phyloP scores from a whole-genome alignment of 805 yeast species.

The Kuraishia capsulata region DNA sequence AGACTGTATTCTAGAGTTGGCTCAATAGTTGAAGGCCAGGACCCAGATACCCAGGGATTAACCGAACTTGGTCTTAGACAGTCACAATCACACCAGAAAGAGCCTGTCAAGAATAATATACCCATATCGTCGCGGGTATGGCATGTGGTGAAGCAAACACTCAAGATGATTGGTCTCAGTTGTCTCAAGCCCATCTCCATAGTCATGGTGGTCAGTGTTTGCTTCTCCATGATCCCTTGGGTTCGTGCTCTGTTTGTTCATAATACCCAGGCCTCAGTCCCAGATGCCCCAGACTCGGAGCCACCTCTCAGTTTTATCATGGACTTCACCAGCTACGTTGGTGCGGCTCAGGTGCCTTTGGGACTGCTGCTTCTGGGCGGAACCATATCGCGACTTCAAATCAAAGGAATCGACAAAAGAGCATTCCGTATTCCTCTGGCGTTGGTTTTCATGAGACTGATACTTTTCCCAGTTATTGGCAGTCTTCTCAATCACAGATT shows the following conservation, averaged over 20 bases:
- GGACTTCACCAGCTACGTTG: slow-evolving; percentile 73
- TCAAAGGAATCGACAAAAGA: slow-evolving; percentile 55
- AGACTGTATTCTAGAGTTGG: slow-evolving; percentile 42
- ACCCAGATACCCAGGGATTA: slow-evolving; percentile 8
- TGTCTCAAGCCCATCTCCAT: slow-evolving; percentile 65
- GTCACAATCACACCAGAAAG: background rate
- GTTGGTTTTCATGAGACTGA: slow-evolving; percentile 49
- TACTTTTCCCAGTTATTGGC: slow-evolving; percentile 75
- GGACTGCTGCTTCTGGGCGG: slow-evolving; percentile 82
- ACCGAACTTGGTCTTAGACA: slow-evolving; percentile 6
- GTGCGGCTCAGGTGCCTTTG: slow-evolving; percentile 81
- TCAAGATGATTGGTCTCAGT: slow-evolving; percentile 26
- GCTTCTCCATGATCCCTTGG: slow-evolving; percentile 83
- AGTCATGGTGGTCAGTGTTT: slow-evolving; percentile 55
- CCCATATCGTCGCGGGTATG: background rate
- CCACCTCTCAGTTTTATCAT: slow-evolving; percentile 83
- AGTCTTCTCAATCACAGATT: slow-evolving; percentile 57
- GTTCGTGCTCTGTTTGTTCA: slow-evolving; percentile 58
- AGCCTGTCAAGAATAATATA: background rate
- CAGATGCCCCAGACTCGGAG: slow-evolving; percentile 71
- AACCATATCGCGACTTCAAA: slow-evolving; percentile 67
- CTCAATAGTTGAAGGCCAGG: slow-evolving; percentile 14
- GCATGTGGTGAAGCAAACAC: background rate
- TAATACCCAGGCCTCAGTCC: slow-evolving; percentile 39
- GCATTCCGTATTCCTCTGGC: slow-evolving; percentile 59